These are phyloP conservation scores for Xylariaceae sp. DNA, from an alignment of 2,329 filamentous ascomycete genomes.

Conservation along the genomic window DNA sequence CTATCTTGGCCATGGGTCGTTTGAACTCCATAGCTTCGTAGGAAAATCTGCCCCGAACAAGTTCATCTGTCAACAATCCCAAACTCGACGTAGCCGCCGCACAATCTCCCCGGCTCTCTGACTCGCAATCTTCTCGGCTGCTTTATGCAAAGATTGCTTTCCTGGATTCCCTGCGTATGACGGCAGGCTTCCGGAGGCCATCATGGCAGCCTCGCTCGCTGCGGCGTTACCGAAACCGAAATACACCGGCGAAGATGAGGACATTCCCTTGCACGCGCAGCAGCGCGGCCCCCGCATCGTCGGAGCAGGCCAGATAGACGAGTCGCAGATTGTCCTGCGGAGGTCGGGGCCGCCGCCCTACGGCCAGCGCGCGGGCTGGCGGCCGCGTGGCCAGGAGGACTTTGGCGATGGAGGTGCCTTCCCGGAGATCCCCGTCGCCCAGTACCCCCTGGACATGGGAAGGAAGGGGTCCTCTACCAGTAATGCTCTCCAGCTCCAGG, in stretches of 20 bases:
- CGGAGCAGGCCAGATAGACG: slow-evolving; percentile 70
- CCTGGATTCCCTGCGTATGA: neutral
- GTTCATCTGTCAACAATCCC: too few species aligned
- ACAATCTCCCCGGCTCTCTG: too few species aligned
- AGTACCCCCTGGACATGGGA: slow-evolving; percentile 95
- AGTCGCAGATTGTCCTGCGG: slow-evolving; percentile 75
- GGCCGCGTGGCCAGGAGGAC: slow-evolving; percentile 80
- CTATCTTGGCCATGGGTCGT: too few species aligned
- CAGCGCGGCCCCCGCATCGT: slow-evolving; percentile 78
- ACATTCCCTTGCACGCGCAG: slow-evolving; percentile 61
- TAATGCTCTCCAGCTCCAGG: slow-evolving; percentile 87
- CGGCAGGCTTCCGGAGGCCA: slow-evolving; percentile 12
- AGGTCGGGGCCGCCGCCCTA: slow-evolving; percentile 81
- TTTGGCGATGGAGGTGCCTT: slow-evolving; percentile 96
- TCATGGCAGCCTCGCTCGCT: slow-evolving; percentile 66
- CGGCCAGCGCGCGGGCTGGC: slow-evolving; percentile 81
- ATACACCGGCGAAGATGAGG: slow-evolving; percentile 85
- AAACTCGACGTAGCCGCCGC: too few species aligned
- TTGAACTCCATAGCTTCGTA: too few species aligned
- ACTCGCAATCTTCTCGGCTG: too few species aligned
- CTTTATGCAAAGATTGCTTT: neutral
- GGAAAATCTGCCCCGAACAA: too few species aligned
- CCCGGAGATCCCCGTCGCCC: slow-evolving; percentile 85
- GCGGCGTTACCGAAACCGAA: slow-evolving; percentile 81
- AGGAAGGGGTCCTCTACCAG: slow-evolving; percentile 64